Percentiles rank a stretch among this genome's conserved stretches.
Evolutionary conservation across 805 yeast genomes (phyloP).

Genomic region (Metschnikowia cubensis): DNA sequence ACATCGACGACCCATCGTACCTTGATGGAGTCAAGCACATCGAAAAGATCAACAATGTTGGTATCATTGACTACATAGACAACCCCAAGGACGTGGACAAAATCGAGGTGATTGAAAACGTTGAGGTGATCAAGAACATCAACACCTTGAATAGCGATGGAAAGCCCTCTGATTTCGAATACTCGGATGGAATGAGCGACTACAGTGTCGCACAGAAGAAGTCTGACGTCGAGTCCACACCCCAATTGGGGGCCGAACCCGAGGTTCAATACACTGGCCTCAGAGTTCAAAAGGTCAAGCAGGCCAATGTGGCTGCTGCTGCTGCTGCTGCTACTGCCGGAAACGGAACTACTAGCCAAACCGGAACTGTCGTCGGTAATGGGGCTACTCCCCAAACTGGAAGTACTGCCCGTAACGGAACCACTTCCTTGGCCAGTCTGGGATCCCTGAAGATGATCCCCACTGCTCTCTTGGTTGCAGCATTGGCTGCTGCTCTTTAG

Average conservation of each 20-base stretch:
- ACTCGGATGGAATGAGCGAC: not conserved
- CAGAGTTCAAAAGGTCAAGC: not conserved
- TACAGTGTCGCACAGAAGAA: not conserved
- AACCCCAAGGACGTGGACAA: not conserved
- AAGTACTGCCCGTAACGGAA: not conserved
- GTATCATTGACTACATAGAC: not conserved
- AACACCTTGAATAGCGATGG: not conserved
- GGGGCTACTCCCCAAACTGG: not conserved
- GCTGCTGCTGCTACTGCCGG: not conserved
- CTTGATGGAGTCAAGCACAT: not conserved
- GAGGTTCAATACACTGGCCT: not conserved
- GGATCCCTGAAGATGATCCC: not conserved
- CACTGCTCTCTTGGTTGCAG: not conserved
- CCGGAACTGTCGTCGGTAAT: not conserved
- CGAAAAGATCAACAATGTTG: slow-evolving; percentile 1
- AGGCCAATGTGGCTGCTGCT: not conserved
- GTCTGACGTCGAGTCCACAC: not conserved
- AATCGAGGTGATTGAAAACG: not conserved
- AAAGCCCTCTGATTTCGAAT: not conserved
- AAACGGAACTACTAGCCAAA: not conserved
- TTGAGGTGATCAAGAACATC: not conserved
- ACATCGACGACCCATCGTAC: not conserved
- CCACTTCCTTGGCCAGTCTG: not conserved
- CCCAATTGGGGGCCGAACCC: not conserved
- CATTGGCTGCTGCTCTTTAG: not conserved